Evolutionary conservation across 768 basidiomycete species (phyloP).

Genomic region (Mycena pura): DNA sequence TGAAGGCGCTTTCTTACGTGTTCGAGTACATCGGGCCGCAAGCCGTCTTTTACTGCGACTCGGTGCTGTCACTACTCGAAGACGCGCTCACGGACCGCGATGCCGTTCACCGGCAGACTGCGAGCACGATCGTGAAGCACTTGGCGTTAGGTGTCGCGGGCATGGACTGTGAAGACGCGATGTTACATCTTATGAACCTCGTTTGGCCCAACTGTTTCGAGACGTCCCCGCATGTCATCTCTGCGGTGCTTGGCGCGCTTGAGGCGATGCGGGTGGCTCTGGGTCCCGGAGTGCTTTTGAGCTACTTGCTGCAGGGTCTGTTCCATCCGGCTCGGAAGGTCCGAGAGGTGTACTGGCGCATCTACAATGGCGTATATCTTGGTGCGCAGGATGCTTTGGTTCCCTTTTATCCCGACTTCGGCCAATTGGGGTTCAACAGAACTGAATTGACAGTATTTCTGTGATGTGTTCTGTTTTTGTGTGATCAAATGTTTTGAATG

Average conservation of each 20-base stretch:
- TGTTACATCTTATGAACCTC: slow-evolving; percentile 96
- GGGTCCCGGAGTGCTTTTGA: slow-evolving; percentile 90
- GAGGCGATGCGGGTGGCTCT: slow-evolving; percentile 98
- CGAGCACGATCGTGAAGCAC: slow-evolving; percentile 98
- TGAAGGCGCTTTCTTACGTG: slow-evolving; percentile 97
- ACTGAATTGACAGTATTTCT: slow-evolving; percentile 86
- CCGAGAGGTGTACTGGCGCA: slow-evolving; percentile 95
- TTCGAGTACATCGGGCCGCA: slow-evolving; percentile 99
- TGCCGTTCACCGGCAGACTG: slow-evolving; percentile 97
- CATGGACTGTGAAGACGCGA: slow-evolving; percentile 95
- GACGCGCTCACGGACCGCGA: slow-evolving; percentile 98
- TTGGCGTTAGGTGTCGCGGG: slow-evolving; percentile 96
- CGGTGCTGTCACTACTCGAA: slow-evolving; percentile 95
- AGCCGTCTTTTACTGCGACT: slow-evolving; percentile 95
- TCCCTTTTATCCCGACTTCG: slow-evolving; percentile 92
- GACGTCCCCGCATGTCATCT: slow-evolving; percentile 96
- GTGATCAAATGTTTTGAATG: not conserved
- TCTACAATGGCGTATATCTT: slow-evolving; percentile 93
- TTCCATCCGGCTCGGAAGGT: slow-evolving; percentile 98
- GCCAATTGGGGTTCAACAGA: slow-evolving; percentile 88
- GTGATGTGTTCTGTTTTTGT: slow-evolving; percentile 37
- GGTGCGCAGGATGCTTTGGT: slow-evolving; percentile 92
- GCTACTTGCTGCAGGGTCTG: slow-evolving; percentile 91
- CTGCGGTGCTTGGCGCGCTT: slow-evolving; percentile 95
- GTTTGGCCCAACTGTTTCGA: slow-evolving; percentile 99